These are phyloP conservation scores for Rhizopogon vesiculosus DNA, from an alignment of 768 basidiomycete species.

Conservation along the genomic window DNA sequence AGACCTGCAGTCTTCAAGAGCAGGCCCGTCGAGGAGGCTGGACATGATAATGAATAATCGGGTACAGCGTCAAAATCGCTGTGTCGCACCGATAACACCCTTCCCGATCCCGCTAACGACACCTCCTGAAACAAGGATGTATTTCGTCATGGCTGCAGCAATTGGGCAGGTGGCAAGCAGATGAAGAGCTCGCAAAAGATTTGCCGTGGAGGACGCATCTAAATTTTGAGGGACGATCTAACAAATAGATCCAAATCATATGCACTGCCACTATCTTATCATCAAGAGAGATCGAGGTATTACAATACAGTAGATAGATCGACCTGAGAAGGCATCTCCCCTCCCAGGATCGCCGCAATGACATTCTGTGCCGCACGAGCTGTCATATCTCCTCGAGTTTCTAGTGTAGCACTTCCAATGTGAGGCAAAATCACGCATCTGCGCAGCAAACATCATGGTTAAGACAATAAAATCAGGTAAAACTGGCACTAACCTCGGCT, in stretches of 20 bases:
- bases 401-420: slow-evolving; percentile 84
- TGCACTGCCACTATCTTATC: slow-evolving; percentile 7
- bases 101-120: slow-evolving; percentile 99
- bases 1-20: slow-evolving; percentile 92
- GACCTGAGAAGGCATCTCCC: slow-evolving; percentile 53
- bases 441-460: not conserved
- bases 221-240: slow-evolving; percentile 4
- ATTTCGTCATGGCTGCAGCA: slow-evolving; percentile 73
- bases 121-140: slow-evolving; percentile 93
- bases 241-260: slow-evolving; percentile 2
- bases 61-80: slow-evolving; percentile 10
- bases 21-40: slow-evolving; percentile 95
- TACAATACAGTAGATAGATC: slow-evolving; percentile 20
- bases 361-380: slow-evolving; percentile 67
- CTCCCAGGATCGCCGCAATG: slow-evolving; percentile 39
- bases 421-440: slow-evolving; percentile 87
- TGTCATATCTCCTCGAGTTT: slow-evolving; percentile 83
- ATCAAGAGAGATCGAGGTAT: not conserved
- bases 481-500: slow-evolving; percentile 48
- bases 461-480: not conserved
- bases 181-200: slow-evolving; percentile 7
- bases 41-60: slow-evolving; percentile 18
- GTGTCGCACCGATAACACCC: slow-evolving; percentile 88
- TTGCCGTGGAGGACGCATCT: slow-evolving; percentile 7
- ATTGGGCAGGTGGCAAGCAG: slow-evolving; percentile 6